A percentile compares a stretch with the other conserved stretches of the same genome.
Evolutionary conservation across 2,329 filamentous ascomycete species (phyloP).

Genomic region (Aspergillus aculeatus): DNA sequence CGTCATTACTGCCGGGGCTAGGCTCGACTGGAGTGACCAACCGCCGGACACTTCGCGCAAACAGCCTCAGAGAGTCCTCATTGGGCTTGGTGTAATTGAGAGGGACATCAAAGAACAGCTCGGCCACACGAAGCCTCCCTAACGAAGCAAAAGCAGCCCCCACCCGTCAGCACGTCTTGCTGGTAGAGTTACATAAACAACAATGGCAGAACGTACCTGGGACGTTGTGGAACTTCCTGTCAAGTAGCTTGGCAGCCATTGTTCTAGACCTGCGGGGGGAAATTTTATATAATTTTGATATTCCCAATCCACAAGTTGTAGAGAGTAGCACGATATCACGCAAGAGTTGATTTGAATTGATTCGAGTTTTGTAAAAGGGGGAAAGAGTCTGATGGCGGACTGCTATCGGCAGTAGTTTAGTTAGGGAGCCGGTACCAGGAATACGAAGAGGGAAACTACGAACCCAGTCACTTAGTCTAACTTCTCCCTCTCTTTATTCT

Average conservation of each 20-base stretch:
- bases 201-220: constrained; percentile 28
- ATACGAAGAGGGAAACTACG: background rate
- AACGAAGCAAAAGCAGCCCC: constrained; percentile 2
- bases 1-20: constrained; percentile 37
- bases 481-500: background rate
- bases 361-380: background rate
- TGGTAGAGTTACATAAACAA: background rate
- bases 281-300: background rate
- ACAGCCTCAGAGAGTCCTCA: constrained; percentile 66
- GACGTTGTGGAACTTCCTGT: constrained; percentile 38
- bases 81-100: constrained; percentile 68
- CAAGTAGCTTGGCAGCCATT: constrained; percentile 41
- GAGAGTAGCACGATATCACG: background rate
- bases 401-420: too few relatives aligned
- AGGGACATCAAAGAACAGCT: constrained; percentile 84
- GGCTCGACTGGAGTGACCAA: constrained; percentile 51
- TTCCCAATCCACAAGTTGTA: background rate
- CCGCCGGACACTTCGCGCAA: constrained; percentile 71
- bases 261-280: constrained; percentile 4
- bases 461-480: background rate
- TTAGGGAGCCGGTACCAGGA: background rate
- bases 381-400: background rate
- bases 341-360: too few relatives aligned
- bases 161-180: constrained; percentile 7
- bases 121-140: constrained; percentile 75